Evolutionary conservation across 2,329 filamentous ascomycete genomes (phyloP).

Genomic region (Stagonosporopsis chrysanthemi): DNA sequence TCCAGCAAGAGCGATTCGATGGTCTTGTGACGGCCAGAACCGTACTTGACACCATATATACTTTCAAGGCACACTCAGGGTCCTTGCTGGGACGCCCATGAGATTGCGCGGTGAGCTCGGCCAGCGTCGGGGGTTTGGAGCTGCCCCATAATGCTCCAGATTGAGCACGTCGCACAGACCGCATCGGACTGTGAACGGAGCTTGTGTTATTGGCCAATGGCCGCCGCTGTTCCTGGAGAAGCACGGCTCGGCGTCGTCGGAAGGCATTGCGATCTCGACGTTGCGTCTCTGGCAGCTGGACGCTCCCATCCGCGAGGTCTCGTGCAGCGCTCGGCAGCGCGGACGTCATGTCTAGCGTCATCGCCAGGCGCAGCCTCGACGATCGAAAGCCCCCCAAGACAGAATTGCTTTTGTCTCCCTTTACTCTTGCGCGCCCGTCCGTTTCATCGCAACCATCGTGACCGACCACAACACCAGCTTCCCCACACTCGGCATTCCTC

Average conservation of each 20-base stretch:
- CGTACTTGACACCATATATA: constrained; percentile 35
- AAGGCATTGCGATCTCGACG: constrained; percentile 1
- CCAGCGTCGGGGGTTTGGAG: constrained; percentile 37
- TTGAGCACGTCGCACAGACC: constrained; percentile 6
- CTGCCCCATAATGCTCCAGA: constrained; percentile 19
- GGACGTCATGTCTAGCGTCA: constrained; percentile 14
- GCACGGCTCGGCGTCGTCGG: constrained; percentile 7
- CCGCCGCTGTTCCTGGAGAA: constrained; percentile 13
- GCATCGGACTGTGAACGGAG: constrained; percentile 15
- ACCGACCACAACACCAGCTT: constrained; percentile 14
- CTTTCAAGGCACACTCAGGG: constrained; percentile 19
- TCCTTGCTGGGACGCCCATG: constrained; percentile 22
- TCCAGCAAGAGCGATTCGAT: constrained; percentile 9
- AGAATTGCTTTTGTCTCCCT: not conserved
- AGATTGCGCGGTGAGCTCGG: constrained; percentile 32
- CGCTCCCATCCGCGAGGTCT: constrained; percentile 4
- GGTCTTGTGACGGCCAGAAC: constrained; percentile 14
- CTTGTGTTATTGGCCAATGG: constrained; percentile 18
- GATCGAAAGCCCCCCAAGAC: not conserved
- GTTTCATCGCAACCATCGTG: constrained; percentile 18
- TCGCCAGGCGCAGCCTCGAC: not conserved
- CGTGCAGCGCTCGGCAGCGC: constrained; percentile 6
- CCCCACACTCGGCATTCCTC: constrained; percentile 13
- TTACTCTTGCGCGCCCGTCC: not conserved
- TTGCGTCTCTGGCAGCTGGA: not conserved